Percentiles rank a stretch among this genome's conserved stretches.
phyloP scores from a whole-genome alignment of 2,329 filamentous ascomycete genomes.

The Rachicladosporium sp. region DNA sequence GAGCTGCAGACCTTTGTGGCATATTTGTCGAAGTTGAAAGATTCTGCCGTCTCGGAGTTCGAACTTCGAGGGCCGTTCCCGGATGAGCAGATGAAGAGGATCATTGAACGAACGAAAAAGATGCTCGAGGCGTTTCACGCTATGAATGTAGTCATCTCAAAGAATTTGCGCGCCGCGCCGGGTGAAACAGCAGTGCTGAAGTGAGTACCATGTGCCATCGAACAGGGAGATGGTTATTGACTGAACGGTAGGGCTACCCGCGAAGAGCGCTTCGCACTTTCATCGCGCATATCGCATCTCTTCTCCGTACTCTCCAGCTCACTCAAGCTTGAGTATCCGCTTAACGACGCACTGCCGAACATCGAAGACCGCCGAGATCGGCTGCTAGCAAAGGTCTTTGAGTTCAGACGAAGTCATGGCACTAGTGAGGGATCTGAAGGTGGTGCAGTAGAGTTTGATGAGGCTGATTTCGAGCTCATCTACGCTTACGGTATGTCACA shows the following conservation, averaged over 20 bases:
- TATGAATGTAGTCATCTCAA: slow-evolving; percentile 85
- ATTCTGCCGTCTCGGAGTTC: slow-evolving; percentile 70
- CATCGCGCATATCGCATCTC: slow-evolving; percentile 81
- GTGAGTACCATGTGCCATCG: neutral
- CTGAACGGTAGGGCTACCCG: slow-evolving; percentile 48
- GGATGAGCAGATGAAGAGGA: slow-evolving; percentile 55
- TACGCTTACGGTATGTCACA: slow-evolving; percentile 66
- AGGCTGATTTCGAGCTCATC: slow-evolving; percentile 77
- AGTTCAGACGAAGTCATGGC: slow-evolving; percentile 60
- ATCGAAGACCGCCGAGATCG: slow-evolving; percentile 70
- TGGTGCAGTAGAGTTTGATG: slow-evolving; percentile 31
- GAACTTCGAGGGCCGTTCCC: slow-evolving; percentile 82
- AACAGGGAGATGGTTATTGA: neutral
- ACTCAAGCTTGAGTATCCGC: slow-evolving; percentile 85
- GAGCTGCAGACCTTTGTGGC: slow-evolving; percentile 69
- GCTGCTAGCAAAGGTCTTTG: slow-evolving; percentile 74
- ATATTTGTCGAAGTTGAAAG: slow-evolving; percentile 61
- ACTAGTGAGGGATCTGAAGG: too few relatives aligned
- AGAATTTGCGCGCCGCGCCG: slow-evolving; percentile 60
- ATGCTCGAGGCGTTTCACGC: slow-evolving; percentile 91
- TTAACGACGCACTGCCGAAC: slow-evolving; percentile 78
- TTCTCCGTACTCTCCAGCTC: slow-evolving; percentile 76
- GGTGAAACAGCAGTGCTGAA: slow-evolving; percentile 69
- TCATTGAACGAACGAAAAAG: slow-evolving; percentile 67
- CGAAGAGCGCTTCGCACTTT: slow-evolving; percentile 67